Evolutionary conservation across 2,329 filamentous ascomycete genomes (phyloP).

Genomic region (Colletotrichum melonis): DNA sequence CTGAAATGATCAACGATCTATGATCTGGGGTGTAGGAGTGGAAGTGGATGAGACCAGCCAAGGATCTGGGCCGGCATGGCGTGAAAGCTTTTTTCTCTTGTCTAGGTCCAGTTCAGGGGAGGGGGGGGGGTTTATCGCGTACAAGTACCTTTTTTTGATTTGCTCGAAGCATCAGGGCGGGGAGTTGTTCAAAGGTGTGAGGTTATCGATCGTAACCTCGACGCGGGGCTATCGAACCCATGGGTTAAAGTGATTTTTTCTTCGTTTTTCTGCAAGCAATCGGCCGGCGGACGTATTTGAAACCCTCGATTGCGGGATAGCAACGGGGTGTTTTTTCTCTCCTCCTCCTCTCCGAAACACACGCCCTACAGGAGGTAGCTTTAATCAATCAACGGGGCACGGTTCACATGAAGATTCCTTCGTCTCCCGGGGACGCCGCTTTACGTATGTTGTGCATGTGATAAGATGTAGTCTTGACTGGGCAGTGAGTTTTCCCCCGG

Average conservation of each 20-base stretch:
- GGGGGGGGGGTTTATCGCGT: background rate
- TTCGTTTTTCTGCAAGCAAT: background rate
- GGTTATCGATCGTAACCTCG: background rate
- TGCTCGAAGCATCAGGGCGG: background rate
- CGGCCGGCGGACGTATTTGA: background rate
- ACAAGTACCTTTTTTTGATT: background rate
- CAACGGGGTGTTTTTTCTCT: background rate
- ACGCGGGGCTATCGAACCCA: background rate
- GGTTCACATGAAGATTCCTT: background rate
- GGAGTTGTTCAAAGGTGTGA: background rate
- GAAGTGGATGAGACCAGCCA: constrained; percentile 5
- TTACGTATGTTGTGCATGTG: background rate
- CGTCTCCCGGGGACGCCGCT: background rate
- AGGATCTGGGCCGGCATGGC: constrained; percentile 29
- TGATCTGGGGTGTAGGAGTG: constrained; percentile 7
- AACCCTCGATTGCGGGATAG: background rate
- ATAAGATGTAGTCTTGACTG: background rate
- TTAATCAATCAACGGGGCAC: background rate
- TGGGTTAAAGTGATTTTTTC: background rate
- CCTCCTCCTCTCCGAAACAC: no score
- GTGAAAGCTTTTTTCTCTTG: constrained; percentile 25
- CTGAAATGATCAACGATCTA: constrained; percentile 19
- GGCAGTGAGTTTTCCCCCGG: background rate
- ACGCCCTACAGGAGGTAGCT: background rate
- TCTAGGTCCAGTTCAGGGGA: background rate